phyloP scores from a whole-genome alignment of 2,329 filamentous ascomycete species.

The Cercospora canescens region DNA sequence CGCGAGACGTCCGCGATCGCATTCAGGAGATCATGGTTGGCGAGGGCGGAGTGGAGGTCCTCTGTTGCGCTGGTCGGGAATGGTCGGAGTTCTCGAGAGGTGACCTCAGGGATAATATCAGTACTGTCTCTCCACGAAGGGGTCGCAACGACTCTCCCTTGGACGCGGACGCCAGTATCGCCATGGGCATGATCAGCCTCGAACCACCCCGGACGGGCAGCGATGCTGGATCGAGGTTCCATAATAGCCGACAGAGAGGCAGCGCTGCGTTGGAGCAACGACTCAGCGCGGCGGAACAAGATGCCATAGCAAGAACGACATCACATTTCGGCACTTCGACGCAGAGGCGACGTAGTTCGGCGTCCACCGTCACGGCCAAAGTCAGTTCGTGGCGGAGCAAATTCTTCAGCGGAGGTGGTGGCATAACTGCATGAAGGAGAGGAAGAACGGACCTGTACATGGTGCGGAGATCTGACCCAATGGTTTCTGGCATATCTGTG shows the following conservation, averaged over 20 bases:
- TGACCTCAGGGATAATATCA: conserved; percentile 11
- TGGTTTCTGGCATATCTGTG: neutral
- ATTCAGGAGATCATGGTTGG: conserved; percentile 31
- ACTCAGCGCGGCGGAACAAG: conserved; percentile 6
- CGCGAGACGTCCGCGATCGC: conserved; percentile 43
- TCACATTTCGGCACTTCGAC: neutral
- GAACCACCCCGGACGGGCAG: conserved; percentile 14
- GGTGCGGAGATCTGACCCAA: neutral
- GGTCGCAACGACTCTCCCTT: conserved; percentile 8
- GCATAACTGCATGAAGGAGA: neutral
- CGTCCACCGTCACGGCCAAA: conserved; percentile 21
- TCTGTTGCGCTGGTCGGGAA: conserved; percentile 33
- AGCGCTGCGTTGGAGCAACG: conserved; percentile 6
- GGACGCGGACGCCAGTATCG: conserved; percentile 17
- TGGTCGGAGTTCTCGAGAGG: conserved; percentile 23
- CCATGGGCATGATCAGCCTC: conserved; percentile 16
- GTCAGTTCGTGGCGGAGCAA: conserved; percentile 21
- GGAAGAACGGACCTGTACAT: neutral
- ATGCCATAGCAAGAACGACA: conserved; percentile 4
- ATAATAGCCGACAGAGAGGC: conserved; percentile 7
- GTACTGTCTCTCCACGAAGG: conserved; percentile 9
- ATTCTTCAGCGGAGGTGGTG: conserved; percentile 12
- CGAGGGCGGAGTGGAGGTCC: conserved; percentile 30
- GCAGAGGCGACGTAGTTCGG: conserved; percentile 15
- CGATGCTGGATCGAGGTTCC: neutral